phyloP scores from a whole-genome alignment of 345 rosid species.

The Syzygium oleosum region DNA sequence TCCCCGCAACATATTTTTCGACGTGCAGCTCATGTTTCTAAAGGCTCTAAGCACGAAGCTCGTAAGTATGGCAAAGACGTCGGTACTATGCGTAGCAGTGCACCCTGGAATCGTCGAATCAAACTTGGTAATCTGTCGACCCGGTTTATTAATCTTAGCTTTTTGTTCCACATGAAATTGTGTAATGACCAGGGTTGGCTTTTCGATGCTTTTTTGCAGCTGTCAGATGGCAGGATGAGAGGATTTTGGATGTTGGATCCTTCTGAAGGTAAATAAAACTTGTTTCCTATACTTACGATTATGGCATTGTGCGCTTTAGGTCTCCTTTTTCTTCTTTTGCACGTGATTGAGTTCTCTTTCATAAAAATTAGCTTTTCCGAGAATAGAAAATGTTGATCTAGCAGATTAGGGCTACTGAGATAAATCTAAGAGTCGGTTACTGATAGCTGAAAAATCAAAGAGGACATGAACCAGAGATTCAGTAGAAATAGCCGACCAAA shows the following conservation, averaged over 20 bases:
- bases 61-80: not conserved
- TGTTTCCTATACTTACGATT: not conserved
- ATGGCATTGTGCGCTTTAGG: not conserved
- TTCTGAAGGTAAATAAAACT: not conserved
- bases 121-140: not conserved
- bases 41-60: not conserved
- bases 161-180: not conserved
- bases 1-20: not conserved
- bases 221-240: not conserved
- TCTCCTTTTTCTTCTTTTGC: not conserved
- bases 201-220: not conserved
- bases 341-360: not conserved
- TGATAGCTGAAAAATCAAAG: not conserved
- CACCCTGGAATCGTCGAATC: not conserved
- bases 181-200: not conserved
- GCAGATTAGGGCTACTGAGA: not conserved
- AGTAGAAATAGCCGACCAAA: not conserved
- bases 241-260: not conserved
- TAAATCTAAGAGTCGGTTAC: not conserved
- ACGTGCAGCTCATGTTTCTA: not conserved
- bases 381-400: not conserved
- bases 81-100: not conserved
- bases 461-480: not conserved
- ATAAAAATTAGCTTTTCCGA: not conserved
- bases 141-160: not conserved